Base-by-base conservation (phyloP, 2,329 filamentous ascomycete species). In the Colletotrichum sp. region DNA sequence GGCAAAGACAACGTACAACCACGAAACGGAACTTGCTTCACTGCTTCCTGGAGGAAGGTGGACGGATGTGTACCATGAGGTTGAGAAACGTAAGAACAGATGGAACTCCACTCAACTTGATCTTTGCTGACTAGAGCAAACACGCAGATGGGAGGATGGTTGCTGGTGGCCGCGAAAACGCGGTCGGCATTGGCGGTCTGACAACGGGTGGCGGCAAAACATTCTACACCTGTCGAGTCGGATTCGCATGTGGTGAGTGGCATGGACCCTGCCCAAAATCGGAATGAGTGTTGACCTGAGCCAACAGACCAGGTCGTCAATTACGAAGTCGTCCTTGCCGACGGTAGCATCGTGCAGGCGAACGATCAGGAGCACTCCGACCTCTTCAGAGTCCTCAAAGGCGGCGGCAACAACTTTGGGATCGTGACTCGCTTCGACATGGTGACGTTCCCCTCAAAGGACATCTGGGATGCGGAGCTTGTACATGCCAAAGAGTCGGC, bases 361-460 rank as follows among this genome's bases (percentile, higher is more conserved):
- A 21, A 84, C 62, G 76, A 74, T 1, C 72, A 77, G 0, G 71
- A 81, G 5, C 82, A 88, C 72, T 36, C 80, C 0, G 87, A 89
- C 71, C 82, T 90, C 2, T 89, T 81, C 78, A 83, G 81, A 69
- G 88, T 87, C 3, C 81, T 89, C 5, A 85, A 86, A 63, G 89
- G 87, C n/a, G 88, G 87, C 26, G 83, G 84, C 26, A 86, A 84
- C 79, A 89, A 89, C 78, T 87, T 88, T 62, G 87, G 87, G 59
- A 81, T 86, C 76, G 83, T 84, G 4, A 81, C 84, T 7, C 36
- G 62, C n/a, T 75, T 63, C 36, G 68, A 68, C 63, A 67, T 86
- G 36, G 21, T 6, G 30, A 64, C 57, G 0, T 77, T 63, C 13
- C 71, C 63, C 30, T 44, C 52, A 6, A 52, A 63, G n/a, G 44